Conservation (phyloP, 2,329 filamentous ascomycete genomes). For the Microcera coccophila region DNA sequence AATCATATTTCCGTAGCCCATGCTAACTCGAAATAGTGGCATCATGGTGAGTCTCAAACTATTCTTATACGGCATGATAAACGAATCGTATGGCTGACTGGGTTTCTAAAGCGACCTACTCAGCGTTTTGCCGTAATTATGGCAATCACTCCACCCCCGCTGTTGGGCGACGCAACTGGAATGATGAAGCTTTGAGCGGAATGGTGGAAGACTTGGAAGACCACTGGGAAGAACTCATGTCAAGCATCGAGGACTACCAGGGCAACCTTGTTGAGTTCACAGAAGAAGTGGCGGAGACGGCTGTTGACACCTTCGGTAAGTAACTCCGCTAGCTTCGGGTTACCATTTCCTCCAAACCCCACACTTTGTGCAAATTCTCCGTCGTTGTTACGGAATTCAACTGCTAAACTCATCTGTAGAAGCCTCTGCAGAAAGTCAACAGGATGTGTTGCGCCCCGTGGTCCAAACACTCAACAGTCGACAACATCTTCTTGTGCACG, state of each 20-base stretch:
- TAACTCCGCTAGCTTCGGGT: not conserved
- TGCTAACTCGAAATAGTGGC: slow-evolving; percentile 26
- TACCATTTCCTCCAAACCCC: not conserved
- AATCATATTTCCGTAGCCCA: too few relatives aligned
- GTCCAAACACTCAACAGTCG: slow-evolving; percentile 26
- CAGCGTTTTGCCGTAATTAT: slow-evolving; percentile 41
- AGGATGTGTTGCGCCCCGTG: slow-evolving; percentile 12
- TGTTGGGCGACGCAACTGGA: slow-evolving; percentile 38
- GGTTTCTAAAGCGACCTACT: slow-evolving; percentile 31
- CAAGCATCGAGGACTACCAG: not conserved
- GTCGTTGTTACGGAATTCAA: not conserved
- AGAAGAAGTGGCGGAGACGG: not conserved
- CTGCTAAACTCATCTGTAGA: not conserved
- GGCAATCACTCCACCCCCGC: slow-evolving; percentile 33
- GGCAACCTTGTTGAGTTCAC: slow-evolving; percentile 1
- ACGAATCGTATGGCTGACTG: too few relatives aligned
- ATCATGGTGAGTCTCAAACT: slow-evolving; percentile 16
- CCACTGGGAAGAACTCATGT: slow-evolving; percentile 30
- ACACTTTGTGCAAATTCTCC: not conserved
- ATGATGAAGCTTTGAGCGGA: slow-evolving; percentile 38
- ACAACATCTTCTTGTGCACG: slow-evolving; percentile 24
- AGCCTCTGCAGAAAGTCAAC: not conserved
- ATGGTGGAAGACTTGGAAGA: slow-evolving; percentile 34
- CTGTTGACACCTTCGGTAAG: slow-evolving; percentile 17
- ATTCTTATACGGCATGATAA: not conserved